Evolutionary conservation across 257 asterid genomes (phyloP).

Genomic region (Solanum corneliomulleri): DNA sequence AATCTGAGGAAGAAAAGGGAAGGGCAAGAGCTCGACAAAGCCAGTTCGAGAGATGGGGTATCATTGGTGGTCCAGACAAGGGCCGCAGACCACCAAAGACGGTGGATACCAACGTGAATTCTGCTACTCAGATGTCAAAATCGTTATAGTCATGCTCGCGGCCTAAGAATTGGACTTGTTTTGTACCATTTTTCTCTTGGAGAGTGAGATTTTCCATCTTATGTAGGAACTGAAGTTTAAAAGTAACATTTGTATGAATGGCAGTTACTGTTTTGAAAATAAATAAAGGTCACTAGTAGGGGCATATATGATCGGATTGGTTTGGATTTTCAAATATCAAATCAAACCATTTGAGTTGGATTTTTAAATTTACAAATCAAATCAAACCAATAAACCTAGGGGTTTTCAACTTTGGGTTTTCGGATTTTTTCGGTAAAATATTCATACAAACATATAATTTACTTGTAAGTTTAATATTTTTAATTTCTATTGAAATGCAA

Average conservation of each 20-base stretch:
- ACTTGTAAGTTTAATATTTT: too few relatives aligned
- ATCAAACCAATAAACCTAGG: too few relatives aligned
- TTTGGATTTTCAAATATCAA: too few relatives aligned
- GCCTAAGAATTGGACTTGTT: neutral
- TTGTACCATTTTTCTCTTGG: neutral
- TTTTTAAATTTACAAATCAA: too few relatives aligned
- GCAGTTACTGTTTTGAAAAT: neutral
- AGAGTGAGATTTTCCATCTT: neutral
- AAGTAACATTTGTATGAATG: neutral
- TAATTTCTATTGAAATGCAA: too few relatives aligned
- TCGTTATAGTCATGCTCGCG: conserved; percentile 2
- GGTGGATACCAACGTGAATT: neutral
- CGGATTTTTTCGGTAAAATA: too few relatives aligned
- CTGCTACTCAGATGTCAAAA: conserved; percentile 21
- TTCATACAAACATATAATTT: too few relatives aligned
- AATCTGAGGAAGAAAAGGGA: conserved; percentile 91
- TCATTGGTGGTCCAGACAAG: conserved; percentile 93
- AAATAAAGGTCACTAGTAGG: neutral
- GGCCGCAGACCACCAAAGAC: conserved; percentile 51
- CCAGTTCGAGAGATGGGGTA: conserved; percentile 84
- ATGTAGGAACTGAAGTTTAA: neutral
- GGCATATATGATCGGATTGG: too few relatives aligned
- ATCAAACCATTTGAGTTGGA: too few relatives aligned
- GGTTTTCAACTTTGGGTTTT: too few relatives aligned
- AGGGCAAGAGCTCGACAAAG: conserved; percentile 84